A percentile compares a stretch with the other conserved stretches of the same genome.
Conservation (phyloP, 257 asterid species). For the Salvia splendens region DNA sequence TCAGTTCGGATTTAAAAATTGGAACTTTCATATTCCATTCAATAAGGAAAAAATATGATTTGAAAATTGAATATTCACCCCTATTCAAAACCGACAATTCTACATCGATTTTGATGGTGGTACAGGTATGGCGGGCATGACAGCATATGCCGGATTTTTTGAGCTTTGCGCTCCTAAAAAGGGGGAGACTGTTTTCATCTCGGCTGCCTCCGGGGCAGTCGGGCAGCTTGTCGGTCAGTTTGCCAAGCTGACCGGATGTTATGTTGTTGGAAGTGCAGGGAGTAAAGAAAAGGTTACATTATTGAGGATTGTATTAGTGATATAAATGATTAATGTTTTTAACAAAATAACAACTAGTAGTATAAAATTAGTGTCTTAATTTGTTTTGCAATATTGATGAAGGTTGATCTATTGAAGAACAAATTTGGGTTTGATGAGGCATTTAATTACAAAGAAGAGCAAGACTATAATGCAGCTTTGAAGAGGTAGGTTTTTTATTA, state of each 20-base stretch:
- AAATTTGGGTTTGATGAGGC: slow-evolving; percentile 54
- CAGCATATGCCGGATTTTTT: slow-evolving; percentile 42
- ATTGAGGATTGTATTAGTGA: background rate
- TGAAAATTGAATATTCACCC: no score
- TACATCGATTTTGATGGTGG: background rate
- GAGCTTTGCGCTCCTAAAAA: slow-evolving; percentile 43
- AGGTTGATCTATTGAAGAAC: slow-evolving; percentile 58
- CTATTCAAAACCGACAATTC: no score
- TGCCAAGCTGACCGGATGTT: slow-evolving; percentile 49
- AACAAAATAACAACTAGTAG: no score
- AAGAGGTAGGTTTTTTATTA: slow-evolving; percentile 35
- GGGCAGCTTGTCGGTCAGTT: slow-evolving; percentile 33
- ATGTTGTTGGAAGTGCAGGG: slow-evolving; percentile 58
- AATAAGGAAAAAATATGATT: no score
- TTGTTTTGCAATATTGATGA: background rate
- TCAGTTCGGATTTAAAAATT: no score
- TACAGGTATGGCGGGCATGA: slow-evolving; percentile 55
- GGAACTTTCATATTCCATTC: no score
- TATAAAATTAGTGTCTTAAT: background rate
- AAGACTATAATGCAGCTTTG: slow-evolving; percentile 43
- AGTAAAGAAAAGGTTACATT: slow-evolving; percentile 46
- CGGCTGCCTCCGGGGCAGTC: slow-evolving; percentile 33
- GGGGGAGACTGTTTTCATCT: slow-evolving; percentile 39
- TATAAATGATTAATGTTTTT: background rate
- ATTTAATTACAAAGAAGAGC: slow-evolving; percentile 57